Evolutionary conservation across 331 rosid genomes (phyloP), one percentile per base, ranked within the genome.

Genomic region (Pyrus hybrid): DNA sequence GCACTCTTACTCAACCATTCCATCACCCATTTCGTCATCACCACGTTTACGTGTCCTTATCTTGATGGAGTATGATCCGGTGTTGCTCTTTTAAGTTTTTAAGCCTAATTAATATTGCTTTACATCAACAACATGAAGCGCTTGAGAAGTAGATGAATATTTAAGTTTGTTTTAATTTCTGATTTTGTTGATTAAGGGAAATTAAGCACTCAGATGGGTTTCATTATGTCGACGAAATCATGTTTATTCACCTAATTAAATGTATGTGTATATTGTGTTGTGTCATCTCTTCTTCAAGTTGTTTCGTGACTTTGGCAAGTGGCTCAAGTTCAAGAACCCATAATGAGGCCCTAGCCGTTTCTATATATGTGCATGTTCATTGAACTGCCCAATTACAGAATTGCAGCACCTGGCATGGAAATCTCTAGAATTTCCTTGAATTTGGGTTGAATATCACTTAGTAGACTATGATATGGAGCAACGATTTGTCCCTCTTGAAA

Each of bases 1-100:
- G 87, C 92, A 87, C 86, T 89, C 93, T 87, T 93, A 93, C 98
- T 93, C 97, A 80, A 91, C 83, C 95, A 76, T 79, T 70, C 71
- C 84, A 83, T 86, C 89, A 86, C 22, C 73, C 77, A 83, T 89
- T 89, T 86, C 96, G 93, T 93, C 96, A 89, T 88, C 88, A 76
- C 91, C 73, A 91, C 91, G 97, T 88, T 81, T 86, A 81, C 87
- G 63, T 91, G 87, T 86, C 91, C 86, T 80, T 47, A 12, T 77
- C 60, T 68, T 65, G 67, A 63, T 51, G 35, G 74, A 47, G 61
- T 74, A 62, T 67, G 70, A 71, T 80, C 60, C 35, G 51, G 32
- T 90, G 81, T 47, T 77, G 79, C 82, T 21, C 71, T 68, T 75
- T 49, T 12, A 75, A 75, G 83, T 67, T 16, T 16, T 62, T 62